Base-by-base conservation (phyloP, 1,284 basidiomycete genomes). In the Gymnopus androsaceus region DNA sequence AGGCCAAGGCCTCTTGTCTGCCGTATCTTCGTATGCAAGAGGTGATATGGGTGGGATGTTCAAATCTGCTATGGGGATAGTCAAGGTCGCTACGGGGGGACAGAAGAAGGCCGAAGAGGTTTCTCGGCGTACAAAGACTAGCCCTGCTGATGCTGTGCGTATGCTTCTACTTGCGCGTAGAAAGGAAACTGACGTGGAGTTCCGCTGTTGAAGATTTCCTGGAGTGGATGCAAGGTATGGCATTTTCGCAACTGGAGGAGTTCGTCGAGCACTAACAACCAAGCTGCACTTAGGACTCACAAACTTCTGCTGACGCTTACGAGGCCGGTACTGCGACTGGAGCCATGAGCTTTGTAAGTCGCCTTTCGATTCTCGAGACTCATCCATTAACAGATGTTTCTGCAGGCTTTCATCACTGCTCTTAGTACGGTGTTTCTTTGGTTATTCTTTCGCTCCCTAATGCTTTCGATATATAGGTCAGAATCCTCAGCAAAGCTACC, bases 261-360 rank as follows among this genome's bases (percentile, higher is more conserved):
- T n/a, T n/a, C n/a, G n/a, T n/a, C n/a, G n/a, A n/a, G n/a, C n/a
- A n/a, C n/a, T n/a, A n/a, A n/a, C n/a, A n/a, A n/a, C n/a, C n/a
- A n/a, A 40, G 11, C n/a, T 40, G 37, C 6, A 8, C 23, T n/a
- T 14, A 50, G 48, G 95, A 98, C 68, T 83, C 85, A 14, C 94
- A 97, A 72, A 98, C 95, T 8, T 93, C 90, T 65, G 95, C 95
- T 12, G 95, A 98, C 68, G 89, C 94, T 0, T 76, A 79, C 52
- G 91, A 95, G 70, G 83, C 83, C 3, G 93, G 93, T 1, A 76
- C 81, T 54, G 93, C 89, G 4, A 94, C 92, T 1, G 95, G 95
- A 42, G 93, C 93, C 1, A 95, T 95, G 93, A 88, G 84, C 67
- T 85, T 79, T 63, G 87, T 88, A 62, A 46, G 83, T 76, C 12